These are phyloP conservation scores for Geranomyces variabilis DNA, from an alignment of 192 early-diverging fungal species.

Conservation along the genomic window DNA sequence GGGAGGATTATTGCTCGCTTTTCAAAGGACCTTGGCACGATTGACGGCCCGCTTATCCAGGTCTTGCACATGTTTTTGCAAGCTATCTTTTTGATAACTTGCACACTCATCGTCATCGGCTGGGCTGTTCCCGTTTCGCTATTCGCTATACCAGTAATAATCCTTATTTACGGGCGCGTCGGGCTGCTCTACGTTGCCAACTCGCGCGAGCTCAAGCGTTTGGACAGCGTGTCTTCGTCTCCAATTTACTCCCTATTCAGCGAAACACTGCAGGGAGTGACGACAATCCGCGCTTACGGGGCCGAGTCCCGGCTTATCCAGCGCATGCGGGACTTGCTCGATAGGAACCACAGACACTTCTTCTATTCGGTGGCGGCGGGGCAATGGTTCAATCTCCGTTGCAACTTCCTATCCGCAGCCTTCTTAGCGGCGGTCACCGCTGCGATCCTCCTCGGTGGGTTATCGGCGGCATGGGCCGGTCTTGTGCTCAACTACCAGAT, in stretches of 20 bases:
- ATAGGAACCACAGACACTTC: slow-evolving; percentile 83
- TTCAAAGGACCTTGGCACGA: slow-evolving; percentile 73
- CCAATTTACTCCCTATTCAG: slow-evolving; percentile 68
- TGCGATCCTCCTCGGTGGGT: neutral
- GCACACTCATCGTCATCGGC: slow-evolving; percentile 22
- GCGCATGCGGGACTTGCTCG: slow-evolving; percentile 22
- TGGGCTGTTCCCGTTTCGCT: slow-evolving; percentile 70
- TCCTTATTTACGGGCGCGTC: slow-evolving; percentile 20
- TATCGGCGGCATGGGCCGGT: neutral
- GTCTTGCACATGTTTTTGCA: slow-evolving; percentile 16
- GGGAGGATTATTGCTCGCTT: slow-evolving; percentile 82
- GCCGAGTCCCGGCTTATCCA: neutral
- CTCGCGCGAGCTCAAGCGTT: slow-evolving; percentile 57
- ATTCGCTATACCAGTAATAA: slow-evolving; percentile 20
- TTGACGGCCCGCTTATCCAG: slow-evolving; percentile 45
- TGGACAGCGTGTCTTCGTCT: slow-evolving; percentile 72
- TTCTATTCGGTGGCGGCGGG: slow-evolving; percentile 49
- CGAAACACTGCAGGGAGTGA: slow-evolving; percentile 66
- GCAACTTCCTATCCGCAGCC: slow-evolving; percentile 53
- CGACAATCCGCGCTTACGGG: slow-evolving; percentile 67
- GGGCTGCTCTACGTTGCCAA: slow-evolving; percentile 34
- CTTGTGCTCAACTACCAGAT: slow-evolving; percentile 39
- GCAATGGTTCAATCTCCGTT: neutral
- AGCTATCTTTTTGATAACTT: slow-evolving; percentile 9
- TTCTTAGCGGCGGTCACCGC: slow-evolving; percentile 66